Percentiles rank a stretch among this genome's conserved stretches.
Evolutionary conservation across 23 red algal genomes (phyloP).

Genomic region (Agarophyton chilense): DNA sequence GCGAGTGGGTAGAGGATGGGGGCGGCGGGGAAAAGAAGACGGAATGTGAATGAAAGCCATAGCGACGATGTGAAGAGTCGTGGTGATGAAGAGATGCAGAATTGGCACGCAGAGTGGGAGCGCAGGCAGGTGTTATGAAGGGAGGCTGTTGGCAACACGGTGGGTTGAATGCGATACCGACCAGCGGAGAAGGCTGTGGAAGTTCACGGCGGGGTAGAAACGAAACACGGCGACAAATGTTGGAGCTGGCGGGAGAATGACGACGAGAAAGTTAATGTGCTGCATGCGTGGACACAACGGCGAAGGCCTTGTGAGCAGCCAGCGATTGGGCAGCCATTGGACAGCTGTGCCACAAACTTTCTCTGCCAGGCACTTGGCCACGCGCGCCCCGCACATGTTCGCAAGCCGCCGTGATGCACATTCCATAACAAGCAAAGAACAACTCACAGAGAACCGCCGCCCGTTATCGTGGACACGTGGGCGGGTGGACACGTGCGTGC

Average conservation of each 20-base stretch:
- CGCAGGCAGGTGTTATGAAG: neutral
- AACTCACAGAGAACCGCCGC: too few species aligned
- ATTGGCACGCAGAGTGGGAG: neutral
- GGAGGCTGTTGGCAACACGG: neutral
- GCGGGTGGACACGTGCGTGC: neutral
- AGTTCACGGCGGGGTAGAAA: neutral
- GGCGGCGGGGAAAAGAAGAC: neutral
- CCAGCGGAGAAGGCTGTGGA: too few species aligned
- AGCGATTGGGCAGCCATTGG: neutral
- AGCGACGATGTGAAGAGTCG: neutral
- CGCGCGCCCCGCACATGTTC: neutral
- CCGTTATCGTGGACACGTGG: neutral
- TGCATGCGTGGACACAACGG: neutral
- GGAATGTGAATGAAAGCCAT: conserved; percentile 8
- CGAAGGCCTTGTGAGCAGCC: neutral
- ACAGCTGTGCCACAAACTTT: neutral
- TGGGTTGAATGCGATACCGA: too few species aligned
- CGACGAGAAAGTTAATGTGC: too few species aligned
- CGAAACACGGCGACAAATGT: neutral
- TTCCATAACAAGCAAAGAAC: too few species aligned
- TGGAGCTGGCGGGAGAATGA: too few species aligned
- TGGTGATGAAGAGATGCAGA: neutral
- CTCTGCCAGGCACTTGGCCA: neutral
- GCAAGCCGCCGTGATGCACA: neutral
- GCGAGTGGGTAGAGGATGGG: neutral